Base-by-base conservation (phyloP, 768 basidiomycete genomes). In the Austroboletus eburneus region DNA sequence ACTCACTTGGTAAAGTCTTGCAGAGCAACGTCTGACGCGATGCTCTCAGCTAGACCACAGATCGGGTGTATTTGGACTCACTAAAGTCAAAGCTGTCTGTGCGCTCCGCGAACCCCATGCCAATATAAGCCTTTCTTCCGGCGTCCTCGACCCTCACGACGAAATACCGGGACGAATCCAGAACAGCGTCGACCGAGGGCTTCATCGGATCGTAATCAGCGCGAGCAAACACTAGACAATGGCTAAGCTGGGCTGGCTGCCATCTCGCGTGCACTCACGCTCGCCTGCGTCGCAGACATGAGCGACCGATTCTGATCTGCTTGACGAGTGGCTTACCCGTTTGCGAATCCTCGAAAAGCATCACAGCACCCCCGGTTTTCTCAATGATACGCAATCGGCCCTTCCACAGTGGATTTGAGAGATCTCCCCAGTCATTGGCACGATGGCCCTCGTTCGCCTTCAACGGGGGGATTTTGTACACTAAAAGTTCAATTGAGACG, bases 121-220 rank as follows among this genome's bases (percentile, higher is more conserved):
- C 93, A 47, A 97, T 91, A 59, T 91, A 93, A 2, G 94, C 93
- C 63, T 89, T 87, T 65, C 78, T 83, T 18, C 91, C 91, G 14
- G 72, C 74, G 56, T 94, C 92, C 64, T 96, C 93, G 3, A 96
- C 87, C 44, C 91, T 78, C 34, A 96, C 73, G 14, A 95, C 93
- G 61, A 97, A 97, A 64, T 97, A 97, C 39, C 93, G 81, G 10
- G 92, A 94, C 1, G 91, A 94, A 64, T 97, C 93, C 22, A 96
- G 74, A 14, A 94, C 92, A n/a, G 90, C 87, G 55, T 97, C 93
- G n/a, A 97, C 89, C 23, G 79, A 83, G 5, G 91, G 89, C 48
- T 81, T 82, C 36, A 77, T 69, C 14, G 83, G 74, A 58, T 89
- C 85, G 60, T 96, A 97, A 36, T 79, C 79, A 14, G 91, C 82